Evolutionary conservation across 345 rosid genomes (phyloP), one percentile per base, ranked within the genome.

Genomic region (Aquilaria yunnanensis): DNA sequence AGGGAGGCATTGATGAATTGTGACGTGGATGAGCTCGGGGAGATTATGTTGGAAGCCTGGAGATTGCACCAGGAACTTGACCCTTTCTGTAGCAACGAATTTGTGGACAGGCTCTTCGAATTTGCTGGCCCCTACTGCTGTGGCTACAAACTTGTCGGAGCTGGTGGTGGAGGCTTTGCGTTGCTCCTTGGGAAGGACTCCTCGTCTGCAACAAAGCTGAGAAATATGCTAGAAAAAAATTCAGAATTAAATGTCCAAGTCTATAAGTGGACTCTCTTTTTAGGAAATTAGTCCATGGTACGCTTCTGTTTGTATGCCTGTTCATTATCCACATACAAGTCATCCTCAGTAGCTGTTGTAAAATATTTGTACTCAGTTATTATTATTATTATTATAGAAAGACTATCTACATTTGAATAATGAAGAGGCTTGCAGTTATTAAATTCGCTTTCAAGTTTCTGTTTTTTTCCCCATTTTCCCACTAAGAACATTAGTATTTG

Each of bases 21-120:
- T 33, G 87, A 85, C 33, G 54, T 82, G 8, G 92, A 88, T 61
- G 88, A 85, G 72, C 60, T 94, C 0, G 99, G 99, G n/a, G 88
- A 83, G 65, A 90, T 90, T 57, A 88, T 94, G 95, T 47, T 77
- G 65, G 99, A 94, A 70, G 86, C 97, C 3, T 94, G 97, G 99
- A 88, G 88, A 67, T 54, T 94, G 76, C 99, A 94, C 70, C 99
- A 90, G 75, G 99, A 94, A 75, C 92, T 94, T 2, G 99, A 94
- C 46, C 97, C 99, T 1, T 83, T 71, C 70, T 94, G 97, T 83
- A 90, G 99, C 83, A 90, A 90, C 46, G 86, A 90, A 64, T 75
- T 79, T 63, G 99, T 94, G 30, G 96, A 94, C 54, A 73, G 70
- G 61, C 90, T 94, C 2, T 90, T 90, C 30, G 77, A 77, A 0